Conservation (phyloP, 2,329 filamentous ascomycete genomes). For the Aspergillus quadricinctus region DNA sequence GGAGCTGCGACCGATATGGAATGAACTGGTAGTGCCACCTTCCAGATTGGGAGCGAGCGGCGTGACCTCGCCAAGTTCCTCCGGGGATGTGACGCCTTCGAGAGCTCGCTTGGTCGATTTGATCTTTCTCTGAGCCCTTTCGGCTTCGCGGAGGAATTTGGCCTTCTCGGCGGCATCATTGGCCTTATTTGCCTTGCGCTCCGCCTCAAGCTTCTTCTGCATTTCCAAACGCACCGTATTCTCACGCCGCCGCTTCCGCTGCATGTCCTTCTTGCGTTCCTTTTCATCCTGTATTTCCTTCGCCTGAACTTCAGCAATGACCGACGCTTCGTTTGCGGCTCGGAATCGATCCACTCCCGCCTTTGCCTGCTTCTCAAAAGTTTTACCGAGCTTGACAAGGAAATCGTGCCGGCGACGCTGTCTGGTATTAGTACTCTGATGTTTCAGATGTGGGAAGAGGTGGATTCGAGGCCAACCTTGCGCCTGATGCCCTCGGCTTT, state of each 20-base stretch:
- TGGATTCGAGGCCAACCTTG: constrained; percentile 49
- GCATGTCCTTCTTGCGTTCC: constrained; percentile 99
- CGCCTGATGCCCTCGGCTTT: constrained; percentile 60
- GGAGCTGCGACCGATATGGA: constrained; percentile 62
- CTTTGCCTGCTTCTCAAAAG: constrained; percentile 64
- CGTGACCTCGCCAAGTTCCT: constrained; percentile 69
- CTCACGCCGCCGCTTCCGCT: constrained; percentile 89
- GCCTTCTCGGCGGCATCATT: constrained; percentile 77
- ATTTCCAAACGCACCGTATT: constrained; percentile 87
- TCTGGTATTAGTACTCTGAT: constrained; percentile 14
- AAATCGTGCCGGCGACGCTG: constrained; percentile 58
- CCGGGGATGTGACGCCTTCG: constrained; percentile 69
- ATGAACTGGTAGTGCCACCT: constrained; percentile 79
- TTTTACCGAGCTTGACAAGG: constrained; percentile 52
- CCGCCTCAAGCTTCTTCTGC: constrained; percentile 75
- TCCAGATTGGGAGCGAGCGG: constrained; percentile 76
- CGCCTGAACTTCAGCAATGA: constrained; percentile 80
- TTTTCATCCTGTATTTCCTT: constrained; percentile 92
- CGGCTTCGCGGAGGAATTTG: constrained; percentile 77
- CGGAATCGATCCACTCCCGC: constrained; percentile 73
- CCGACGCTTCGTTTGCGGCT: constrained; percentile 71
- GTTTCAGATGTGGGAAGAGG: not conserved
- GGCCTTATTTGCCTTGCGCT: constrained; percentile 71
- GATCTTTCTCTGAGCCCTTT: constrained; percentile 88
- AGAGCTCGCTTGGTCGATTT: constrained; percentile 83